Evolutionary conservation across 2,329 filamentous ascomycete genomes (phyloP).

Genomic region (Colletotrichum euphorbiae): DNA sequence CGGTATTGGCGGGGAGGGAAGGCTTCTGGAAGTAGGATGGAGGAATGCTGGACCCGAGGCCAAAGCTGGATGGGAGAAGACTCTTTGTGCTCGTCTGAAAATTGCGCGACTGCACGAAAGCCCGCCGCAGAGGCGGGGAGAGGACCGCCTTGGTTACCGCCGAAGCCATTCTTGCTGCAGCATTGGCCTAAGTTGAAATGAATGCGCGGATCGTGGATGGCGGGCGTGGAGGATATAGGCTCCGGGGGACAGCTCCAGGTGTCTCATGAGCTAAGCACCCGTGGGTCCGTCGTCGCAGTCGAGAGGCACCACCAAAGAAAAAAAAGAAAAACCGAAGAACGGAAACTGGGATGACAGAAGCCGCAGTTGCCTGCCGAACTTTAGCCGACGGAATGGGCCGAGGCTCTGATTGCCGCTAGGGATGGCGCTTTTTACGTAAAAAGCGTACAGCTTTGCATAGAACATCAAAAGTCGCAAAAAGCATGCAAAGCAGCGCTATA

Average conservation of each 20-base stretch:
- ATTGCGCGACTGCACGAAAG: constrained; percentile 34
- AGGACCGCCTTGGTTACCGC: constrained; percentile 41
- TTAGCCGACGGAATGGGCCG: constrained; percentile 33
- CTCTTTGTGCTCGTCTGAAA: constrained; percentile 37
- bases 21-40: constrained; percentile 84
- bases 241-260: constrained; percentile 8
- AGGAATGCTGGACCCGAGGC: constrained; percentile 56
- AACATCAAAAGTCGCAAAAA: no score
- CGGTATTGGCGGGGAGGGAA: constrained; percentile 88
- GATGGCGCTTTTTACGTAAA: no score
- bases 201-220: constrained; percentile 22
- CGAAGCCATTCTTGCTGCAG: constrained; percentile 40
- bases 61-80: constrained; percentile 43
- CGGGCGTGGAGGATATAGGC: constrained; percentile 9
- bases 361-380: constrained; percentile 28
- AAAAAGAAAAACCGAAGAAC: not conserved
- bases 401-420: constrained; percentile 18
- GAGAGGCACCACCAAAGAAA: not conserved
- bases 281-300: constrained; percentile 8
- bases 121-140: constrained; percentile 38
- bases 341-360: constrained; percentile 23
- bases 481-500: no score
- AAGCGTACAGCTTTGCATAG: no score
- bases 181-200: constrained; percentile 35
- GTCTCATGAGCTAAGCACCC: constrained; percentile 20